phyloP scores from a whole-genome alignment of 2,329 filamentous ascomycete species.

The Diaporthe sp. region DNA sequence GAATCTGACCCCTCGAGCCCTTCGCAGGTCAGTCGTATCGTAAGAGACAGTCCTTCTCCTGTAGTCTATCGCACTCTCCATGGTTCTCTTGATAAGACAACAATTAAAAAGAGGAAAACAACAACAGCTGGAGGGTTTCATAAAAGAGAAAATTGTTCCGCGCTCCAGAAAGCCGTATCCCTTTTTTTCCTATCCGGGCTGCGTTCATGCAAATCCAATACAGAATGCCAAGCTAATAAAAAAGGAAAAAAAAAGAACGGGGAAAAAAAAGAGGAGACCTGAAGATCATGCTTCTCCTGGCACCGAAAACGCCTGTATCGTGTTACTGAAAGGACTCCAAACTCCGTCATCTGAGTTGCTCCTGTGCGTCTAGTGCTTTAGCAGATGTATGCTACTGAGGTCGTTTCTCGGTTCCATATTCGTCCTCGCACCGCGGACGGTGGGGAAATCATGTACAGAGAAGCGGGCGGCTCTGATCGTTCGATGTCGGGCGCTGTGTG shows the following conservation, averaged over 20 bases:
- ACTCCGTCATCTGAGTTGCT: conserved; percentile 30
- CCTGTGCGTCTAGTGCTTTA: conserved; percentile 34
- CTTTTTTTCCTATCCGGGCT: conserved; percentile 21
- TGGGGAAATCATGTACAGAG: conserved; percentile 37
- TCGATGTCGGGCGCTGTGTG: neutral
- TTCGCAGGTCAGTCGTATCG: conserved; percentile 35
- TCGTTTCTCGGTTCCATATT: conserved; percentile 25
- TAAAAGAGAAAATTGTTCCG: conserved; percentile 1
- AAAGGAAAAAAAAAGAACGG: neutral
- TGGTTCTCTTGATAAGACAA: conserved; percentile 13
- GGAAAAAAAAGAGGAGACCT: conserved; percentile 15
- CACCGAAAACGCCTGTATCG: conserved; percentile 37
- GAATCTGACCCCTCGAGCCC: conserved; percentile 32
- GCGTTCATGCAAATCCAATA: conserved; percentile 33
- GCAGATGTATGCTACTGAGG: conserved; percentile 23
- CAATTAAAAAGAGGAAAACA: neutral
- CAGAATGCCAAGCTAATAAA: conserved; percentile 33
- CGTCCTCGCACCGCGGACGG: conserved; percentile 17
- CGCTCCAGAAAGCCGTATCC: conserved; percentile 22
- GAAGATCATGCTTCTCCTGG: conserved; percentile 17
- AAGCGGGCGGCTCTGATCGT: conserved; percentile 35
- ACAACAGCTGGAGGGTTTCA: neutral
- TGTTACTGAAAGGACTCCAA: conserved; percentile 35
- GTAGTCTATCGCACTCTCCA: conserved; percentile 24
- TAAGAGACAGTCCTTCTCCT: conserved; percentile 17